Base-by-base conservation (phyloP, 1,284 basidiomycete species). In the Sporisorium exsertum region DNA sequence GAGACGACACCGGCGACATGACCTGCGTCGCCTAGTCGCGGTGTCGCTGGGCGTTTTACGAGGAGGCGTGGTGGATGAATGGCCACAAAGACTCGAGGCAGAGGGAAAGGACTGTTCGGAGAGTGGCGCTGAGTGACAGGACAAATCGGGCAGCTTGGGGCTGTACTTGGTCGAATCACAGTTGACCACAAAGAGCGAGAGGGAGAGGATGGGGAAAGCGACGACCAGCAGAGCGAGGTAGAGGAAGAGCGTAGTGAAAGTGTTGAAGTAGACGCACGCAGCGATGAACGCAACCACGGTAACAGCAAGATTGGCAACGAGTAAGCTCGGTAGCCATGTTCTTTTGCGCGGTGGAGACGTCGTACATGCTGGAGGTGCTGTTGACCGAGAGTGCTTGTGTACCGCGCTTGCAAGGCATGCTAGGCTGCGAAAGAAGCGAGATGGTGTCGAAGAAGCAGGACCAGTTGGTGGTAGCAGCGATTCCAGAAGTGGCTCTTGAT, bases 221-320 rank as follows among this genome's bases (percentile, higher is more conserved):
- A 74, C 62, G 29, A 70, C 24, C 40, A 75, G 63, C 45, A 70
- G 32, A 1, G 72, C 56, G 12, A 70, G 53, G 22, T 75, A 70
- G 22, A 75, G 56, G 29, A 70, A 75, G 35, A 75, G 60, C 9
- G 63, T 66, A 9, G 67, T 66, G 58, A 69, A 70, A 18, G 67
- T 60, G 50, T 75, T 55, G 60, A 57, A 75, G 49, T 70, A 53
- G 15, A 75, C 16, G 50, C 72, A 75, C 9, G 72, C 64, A n/a
- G 58, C 66, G 35, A 64, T 58, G 47, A 74, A 74, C 0, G 58
- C 24, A 10, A 22, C 22, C 15, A 61, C 46, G 12, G 65, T 64
- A 46, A 64, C 29, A 37, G 35, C 22, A 2, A 74, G 40, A 20
- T 64, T 65, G 51, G 59, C 51, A 20, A 52, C 12, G n/a, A 69